Evolutionary conservation across 345 rosid genomes (phyloP).

Genomic region (Eucalyptus dawsonii): DNA sequence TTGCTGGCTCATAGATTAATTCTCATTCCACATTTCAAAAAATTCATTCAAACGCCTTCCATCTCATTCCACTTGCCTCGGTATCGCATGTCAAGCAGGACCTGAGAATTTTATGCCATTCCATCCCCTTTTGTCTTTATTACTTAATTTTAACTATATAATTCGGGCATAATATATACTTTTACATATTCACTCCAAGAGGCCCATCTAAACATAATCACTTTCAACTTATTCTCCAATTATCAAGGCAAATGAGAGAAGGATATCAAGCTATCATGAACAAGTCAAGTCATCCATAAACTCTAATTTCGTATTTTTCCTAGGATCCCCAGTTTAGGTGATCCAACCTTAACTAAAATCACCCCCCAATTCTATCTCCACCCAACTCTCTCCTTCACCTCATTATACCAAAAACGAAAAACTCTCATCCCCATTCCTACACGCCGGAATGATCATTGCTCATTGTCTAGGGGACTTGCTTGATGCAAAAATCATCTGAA

Average conservation of each 20-base stretch:
- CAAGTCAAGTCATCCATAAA: background rate
- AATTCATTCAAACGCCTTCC: background rate
- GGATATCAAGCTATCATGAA: background rate
- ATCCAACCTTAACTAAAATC: background rate
- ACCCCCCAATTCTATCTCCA: background rate
- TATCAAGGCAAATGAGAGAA: background rate
- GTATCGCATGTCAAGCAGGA: accelerated
- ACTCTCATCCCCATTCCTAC: background rate
- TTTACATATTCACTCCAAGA: accelerated
- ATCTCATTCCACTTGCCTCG: accelerated
- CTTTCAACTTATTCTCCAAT: background rate
- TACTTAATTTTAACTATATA: background rate
- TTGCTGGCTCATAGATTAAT: background rate
- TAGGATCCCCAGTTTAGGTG: accelerated
- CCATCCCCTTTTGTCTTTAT: background rate
- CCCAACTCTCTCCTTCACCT: background rate
- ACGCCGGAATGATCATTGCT: background rate
- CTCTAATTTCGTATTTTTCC: background rate
- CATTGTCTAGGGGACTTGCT: background rate
- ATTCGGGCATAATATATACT: accelerated
- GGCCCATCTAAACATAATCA: background rate
- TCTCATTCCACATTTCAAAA: background rate
- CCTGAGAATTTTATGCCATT: background rate
- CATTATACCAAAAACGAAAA: background rate
- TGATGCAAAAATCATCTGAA: background rate